Evolutionary conservation across 148 eudicot species (phyloP), one percentile per base, ranked within the genome.

Genomic region (Rhododendron molle): DNA sequence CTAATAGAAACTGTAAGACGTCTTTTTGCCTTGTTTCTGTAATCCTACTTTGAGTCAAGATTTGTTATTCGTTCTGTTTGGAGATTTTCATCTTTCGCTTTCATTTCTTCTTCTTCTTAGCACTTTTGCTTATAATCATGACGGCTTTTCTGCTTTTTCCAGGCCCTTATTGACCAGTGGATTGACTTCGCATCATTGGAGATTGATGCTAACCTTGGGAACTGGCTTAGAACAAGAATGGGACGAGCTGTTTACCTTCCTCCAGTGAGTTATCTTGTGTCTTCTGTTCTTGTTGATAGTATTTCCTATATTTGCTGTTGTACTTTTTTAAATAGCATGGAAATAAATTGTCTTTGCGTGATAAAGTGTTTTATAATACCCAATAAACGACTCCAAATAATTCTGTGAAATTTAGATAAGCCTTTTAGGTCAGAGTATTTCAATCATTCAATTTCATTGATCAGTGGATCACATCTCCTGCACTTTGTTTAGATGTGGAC

Each of bases 101-200:
- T 81, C 2, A 14, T 58, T 50, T 7, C 3, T n/a, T 20, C 18
- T 20, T 56, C 13, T 11, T 82, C 7, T 73, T 50, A 36, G 65
- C 36, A 26, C 52, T 32, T n/a, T 14, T 13, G 34, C 56, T 43
- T 56, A 9, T 85, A 44, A 6, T 60, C 15, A 28, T 76, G 38
- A 32, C 38, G 5, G 23, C 62, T n/a, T 87, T 36, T 43, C 13
- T n/a, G 82, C 7, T 58, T 69, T 71, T 83, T 20, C 14, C 78
- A 93, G 94, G 96, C 89, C 54, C 93, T 43, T 38, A 84, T 93
- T 38, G 96, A 93, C 76, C 96, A 92, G 49, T 92, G 96, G 96
- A 92, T 90, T 87, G 96, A 93, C 86, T 93, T 92, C 87, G 83
- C 96, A 7, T 79, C 96, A 82, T 43, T 88, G 80, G 96, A 92